Evolutionary conservation across 2,329 filamentous ascomycete species (phyloP).

Genomic region (Neonectria neomacrospora): DNA sequence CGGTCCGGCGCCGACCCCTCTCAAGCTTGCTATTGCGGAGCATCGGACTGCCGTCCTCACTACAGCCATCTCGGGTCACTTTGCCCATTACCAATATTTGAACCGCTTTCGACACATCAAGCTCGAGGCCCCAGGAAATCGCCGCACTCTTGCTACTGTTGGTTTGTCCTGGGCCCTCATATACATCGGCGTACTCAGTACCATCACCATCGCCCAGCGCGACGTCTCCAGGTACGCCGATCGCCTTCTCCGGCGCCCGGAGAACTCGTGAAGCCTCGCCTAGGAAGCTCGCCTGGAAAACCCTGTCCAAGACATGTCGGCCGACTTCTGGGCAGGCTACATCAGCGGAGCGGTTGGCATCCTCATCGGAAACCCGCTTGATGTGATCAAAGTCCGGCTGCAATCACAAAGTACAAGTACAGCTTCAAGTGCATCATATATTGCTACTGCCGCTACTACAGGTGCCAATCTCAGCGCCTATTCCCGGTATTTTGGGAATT

Average conservation of each 20-base stretch:
- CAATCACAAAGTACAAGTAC: slow-evolving; percentile 65
- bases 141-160: slow-evolving; percentile 35
- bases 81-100: slow-evolving; percentile 43
- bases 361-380: slow-evolving; percentile 87
- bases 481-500: slow-evolving; percentile 39
- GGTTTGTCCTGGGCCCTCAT: slow-evolving; percentile 41
- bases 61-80: slow-evolving; percentile 41
- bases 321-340: slow-evolving; percentile 95
- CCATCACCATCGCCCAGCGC: slow-evolving; percentile 39
- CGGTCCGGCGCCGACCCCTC: slow-evolving; percentile 41
- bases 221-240: slow-evolving; percentile 30
- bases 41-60: slow-evolving; percentile 40
- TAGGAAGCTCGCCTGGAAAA: not conserved
- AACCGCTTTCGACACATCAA: slow-evolving; percentile 35
- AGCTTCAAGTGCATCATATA: slow-evolving; percentile 15
- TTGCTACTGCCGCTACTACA: slow-evolving; percentile 20
- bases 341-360: slow-evolving; percentile 87
- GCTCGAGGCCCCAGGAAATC: slow-evolving; percentile 31
- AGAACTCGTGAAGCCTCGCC: slow-evolving; percentile 19
- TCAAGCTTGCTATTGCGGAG: slow-evolving; percentile 37
- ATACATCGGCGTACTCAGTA: slow-evolving; percentile 40
- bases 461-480: slow-evolving; percentile 18
- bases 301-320: slow-evolving; percentile 71
- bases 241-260: slow-evolving; percentile 17
- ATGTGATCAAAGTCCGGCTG: slow-evolving; percentile 71